Base-by-base conservation (phyloP, 2,329 filamentous ascomycete genomes). In the Trichoderma sp. region DNA sequence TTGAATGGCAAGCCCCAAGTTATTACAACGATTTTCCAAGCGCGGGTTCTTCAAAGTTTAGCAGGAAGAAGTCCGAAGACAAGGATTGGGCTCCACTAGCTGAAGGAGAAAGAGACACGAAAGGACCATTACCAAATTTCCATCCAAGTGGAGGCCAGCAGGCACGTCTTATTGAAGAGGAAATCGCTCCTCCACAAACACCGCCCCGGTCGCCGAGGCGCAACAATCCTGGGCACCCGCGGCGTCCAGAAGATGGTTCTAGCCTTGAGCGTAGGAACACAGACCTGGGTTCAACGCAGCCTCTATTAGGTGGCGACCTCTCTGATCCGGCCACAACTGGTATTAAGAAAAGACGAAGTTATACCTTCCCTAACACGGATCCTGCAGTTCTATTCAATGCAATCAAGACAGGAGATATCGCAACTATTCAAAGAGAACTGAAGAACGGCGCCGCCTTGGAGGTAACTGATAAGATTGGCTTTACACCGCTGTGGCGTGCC, bases 401-500 rank as follows among this genome's bases (percentile, higher is more conserved):
- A 4, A 32, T 63, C 16, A 6, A 28, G 5, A 24, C 8, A n/a
- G 59, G 30, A 6, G 16, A 63, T 39, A 24, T 51, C 4, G 14
- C 59, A 8, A 30, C 46, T 39, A 51, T 63, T 2, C n/a, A 52
- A 32, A 51, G 21, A 26, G 28, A 52, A 1, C 10, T 63, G 2
- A 28, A 52, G 5, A 26, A 63, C 11, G 59, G 59, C 14, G 8
- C 30, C 18, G 30, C 28, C 14, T 4, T 63, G 13, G 59, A 63
- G 46, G 28, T 26, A 7, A 13, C 18, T 5, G 4, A 63, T 39
- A 8, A 1, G 5, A 26, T 26, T 28, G 30, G 30, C 16, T 10
- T 11, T 5, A 63, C 59, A 11, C 59, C 59, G 8, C 46, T 63
- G 13, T 63, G 59, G 59, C n/a, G 30, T n/a, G 59, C 59, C 26